Conservation (phyloP, 306 rosid genomes). For the Medicago truncatula region MtrunA17r5.0-ANR NC_053048.1:33041001-33041500, state of each 20-base stretch:
- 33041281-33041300: neutral
- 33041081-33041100: neutral
- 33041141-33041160: conserved; percentile 40
- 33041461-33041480: neutral
- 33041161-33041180: conserved; percentile 38
- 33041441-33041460: neutral
- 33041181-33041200: conserved; percentile 6
- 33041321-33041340: conserved; percentile 19
- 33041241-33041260: conserved; percentile 44
- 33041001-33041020: too few species aligned
- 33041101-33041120: neutral
- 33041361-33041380: conserved; percentile 28
- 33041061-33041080: conserved; percentile 37
- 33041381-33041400: neutral
- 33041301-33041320: neutral
- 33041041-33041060: conserved; percentile 28
- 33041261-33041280: conserved; percentile 2
- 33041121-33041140: conserved; percentile 36
- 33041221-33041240: conserved; percentile 30
- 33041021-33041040: conserved; percentile 48
- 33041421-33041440: neutral
- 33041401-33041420: neutral
- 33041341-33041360: conserved; percentile 42
- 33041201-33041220: conserved; percentile 46
- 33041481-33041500: neutral